Conservation (phyloP, 176 grass and related monocot species). For the Puya raimondii region DNA sequence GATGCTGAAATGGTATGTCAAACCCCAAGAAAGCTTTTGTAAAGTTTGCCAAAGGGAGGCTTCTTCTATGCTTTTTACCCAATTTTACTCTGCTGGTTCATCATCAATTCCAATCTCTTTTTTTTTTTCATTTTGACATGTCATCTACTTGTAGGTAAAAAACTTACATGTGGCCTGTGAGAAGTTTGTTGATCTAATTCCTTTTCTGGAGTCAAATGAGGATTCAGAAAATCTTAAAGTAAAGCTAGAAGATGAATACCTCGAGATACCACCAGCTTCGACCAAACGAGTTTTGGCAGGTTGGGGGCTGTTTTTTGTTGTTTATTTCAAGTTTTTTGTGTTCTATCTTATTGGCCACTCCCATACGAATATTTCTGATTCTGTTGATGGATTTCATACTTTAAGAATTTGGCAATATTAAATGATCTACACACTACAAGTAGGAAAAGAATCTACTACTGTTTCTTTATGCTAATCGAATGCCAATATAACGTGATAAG, state of each 20-base stretch:
- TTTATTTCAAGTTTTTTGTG: background rate
- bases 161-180: conserved; percentile 58
- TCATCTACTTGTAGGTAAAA: conserved; percentile 36
- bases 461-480: too few species aligned
- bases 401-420: background rate
- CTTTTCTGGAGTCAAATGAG: conserved; percentile 46
- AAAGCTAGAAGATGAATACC: conserved; percentile 71
- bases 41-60: background rate
- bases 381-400: background rate
- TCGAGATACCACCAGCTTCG: conserved; percentile 52
- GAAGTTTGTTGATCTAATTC: conserved; percentile 56
- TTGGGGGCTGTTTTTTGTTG: conserved; percentile 15
- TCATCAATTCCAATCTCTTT: background rate
- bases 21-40: conserved; percentile 23
- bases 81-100: too few species aligned
- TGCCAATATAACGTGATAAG: too few species aligned
- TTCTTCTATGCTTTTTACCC: too few species aligned
- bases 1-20: conserved; percentile 60
- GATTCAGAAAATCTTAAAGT: conserved; percentile 37
- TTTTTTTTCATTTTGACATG: background rate
- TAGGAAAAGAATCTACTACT: too few species aligned
- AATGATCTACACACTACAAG: too few species aligned
- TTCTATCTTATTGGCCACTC: background rate
- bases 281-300: conserved; percentile 75
- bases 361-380: too few species aligned